Evolutionary conservation across 2,329 filamentous ascomycete species (phyloP).

Genomic region (Didymella sp.): DNA sequence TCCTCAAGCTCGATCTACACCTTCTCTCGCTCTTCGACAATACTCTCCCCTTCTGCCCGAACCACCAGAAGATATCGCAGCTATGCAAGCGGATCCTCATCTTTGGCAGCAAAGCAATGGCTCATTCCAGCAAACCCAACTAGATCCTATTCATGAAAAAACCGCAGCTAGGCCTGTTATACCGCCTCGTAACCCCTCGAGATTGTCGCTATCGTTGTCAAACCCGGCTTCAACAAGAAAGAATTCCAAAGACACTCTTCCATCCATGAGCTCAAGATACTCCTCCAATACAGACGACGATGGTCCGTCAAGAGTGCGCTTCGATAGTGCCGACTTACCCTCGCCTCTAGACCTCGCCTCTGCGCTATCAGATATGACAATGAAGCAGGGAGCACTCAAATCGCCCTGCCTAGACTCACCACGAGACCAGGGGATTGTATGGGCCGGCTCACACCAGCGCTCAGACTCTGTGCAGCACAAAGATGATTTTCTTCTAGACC

Average conservation of each 20-base stretch:
- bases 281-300: not conserved
- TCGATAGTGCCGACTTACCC: not conserved
- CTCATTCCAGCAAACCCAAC: conserved; percentile 18
- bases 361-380: conserved; percentile 25
- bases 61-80: conserved; percentile 31
- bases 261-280: conserved; percentile 2
- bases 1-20: not conserved
- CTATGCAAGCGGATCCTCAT: conserved; percentile 22
- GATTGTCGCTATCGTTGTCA: conserved; percentile 24
- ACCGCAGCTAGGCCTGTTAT: conserved; percentile 14
- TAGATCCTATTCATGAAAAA: conserved; percentile 33
- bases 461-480: conserved; percentile 1
- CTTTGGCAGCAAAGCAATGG: conserved; percentile 15
- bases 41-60: conserved; percentile 43
- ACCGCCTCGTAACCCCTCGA: conserved; percentile 31
- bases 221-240: not conserved
- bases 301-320: not conserved
- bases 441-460: not conserved
- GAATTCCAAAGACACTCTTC: not conserved
- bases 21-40: conserved; percentile 2
- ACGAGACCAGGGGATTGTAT: conserved; percentile 3
- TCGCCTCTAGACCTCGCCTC: conserved; percentile 16
- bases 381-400: conserved; percentile 33
- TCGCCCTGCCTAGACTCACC: conserved; percentile 28
- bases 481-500: not conserved